These are phyloP conservation scores for Zymoseptoria tritici DNA, from an alignment of 2,329 filamentous ascomycete genomes.

Conservation along the genomic window DNA sequence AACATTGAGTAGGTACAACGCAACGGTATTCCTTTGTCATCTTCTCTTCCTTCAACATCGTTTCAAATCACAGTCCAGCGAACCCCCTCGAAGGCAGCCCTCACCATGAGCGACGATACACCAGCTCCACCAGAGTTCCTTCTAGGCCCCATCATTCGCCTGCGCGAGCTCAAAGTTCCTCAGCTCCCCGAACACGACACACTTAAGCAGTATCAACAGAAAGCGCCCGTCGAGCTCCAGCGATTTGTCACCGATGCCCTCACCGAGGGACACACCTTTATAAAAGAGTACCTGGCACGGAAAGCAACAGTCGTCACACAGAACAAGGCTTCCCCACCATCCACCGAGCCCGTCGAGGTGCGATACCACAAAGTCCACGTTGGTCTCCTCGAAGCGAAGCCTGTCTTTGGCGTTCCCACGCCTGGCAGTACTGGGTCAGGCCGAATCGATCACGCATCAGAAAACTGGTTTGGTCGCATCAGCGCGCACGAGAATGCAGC, in stretches of 20 bases:
- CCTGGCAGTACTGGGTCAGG: slow-evolving; percentile 11
- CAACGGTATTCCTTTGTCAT: not conserved
- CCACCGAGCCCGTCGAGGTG: slow-evolving; percentile 47
- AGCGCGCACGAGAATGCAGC: slow-evolving; percentile 53
- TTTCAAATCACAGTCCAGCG: not conserved
- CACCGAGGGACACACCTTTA: slow-evolving; percentile 53
- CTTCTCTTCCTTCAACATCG: not conserved
- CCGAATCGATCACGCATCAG: slow-evolving; percentile 26
- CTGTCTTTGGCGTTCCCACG: not conserved
- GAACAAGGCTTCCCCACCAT: slow-evolving; percentile 43
- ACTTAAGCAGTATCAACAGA: slow-evolving; percentile 16
- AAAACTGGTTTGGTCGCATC: slow-evolving; percentile 58
- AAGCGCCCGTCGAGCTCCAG: slow-evolving; percentile 38
- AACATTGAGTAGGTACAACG: not conserved
- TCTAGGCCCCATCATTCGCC: slow-evolving; percentile 25
- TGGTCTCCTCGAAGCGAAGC: slow-evolving; percentile 32
- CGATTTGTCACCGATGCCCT: slow-evolving; percentile 49
- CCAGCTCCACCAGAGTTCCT: not conserved
- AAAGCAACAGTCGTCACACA: slow-evolving; percentile 48
- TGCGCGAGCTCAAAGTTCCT: slow-evolving; percentile 23
- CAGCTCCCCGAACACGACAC: slow-evolving; percentile 31
- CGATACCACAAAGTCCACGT: slow-evolving; percentile 45
- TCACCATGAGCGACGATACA: not conserved
- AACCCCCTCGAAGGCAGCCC: not conserved
- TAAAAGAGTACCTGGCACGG: slow-evolving; percentile 47